Conservation (phyloP, 371 early-diverging fungal species). For the Smittium culicis region DNA sequence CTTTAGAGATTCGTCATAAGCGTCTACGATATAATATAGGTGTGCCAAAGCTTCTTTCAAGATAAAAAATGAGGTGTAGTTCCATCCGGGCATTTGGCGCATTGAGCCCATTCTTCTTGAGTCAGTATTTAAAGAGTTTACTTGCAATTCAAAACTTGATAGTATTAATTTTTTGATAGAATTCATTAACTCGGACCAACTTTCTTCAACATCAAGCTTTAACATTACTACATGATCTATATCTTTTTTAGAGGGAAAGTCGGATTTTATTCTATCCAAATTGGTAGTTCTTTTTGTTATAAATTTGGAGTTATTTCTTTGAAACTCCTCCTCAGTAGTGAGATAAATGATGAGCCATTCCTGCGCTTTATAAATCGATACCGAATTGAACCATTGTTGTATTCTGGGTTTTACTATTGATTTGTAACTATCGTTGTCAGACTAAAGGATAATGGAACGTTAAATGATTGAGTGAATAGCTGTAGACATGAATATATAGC, state of each 20-base stretch:
- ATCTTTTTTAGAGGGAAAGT: slow-evolving; percentile 58
- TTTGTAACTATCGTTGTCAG: slow-evolving; percentile 77
- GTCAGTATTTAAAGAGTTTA: slow-evolving; percentile 71
- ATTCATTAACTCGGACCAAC: slow-evolving; percentile 61
- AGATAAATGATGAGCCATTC: slow-evolving; percentile 87
- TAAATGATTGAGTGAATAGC: too few relatives aligned
- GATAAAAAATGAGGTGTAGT: slow-evolving; percentile 90
- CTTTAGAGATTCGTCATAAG: slow-evolving; percentile 72
- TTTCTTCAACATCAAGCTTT: slow-evolving; percentile 42
- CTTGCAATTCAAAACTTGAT: slow-evolving; percentile 62
- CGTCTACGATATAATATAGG: slow-evolving; percentile 69
- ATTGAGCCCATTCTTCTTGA: slow-evolving; percentile 76
- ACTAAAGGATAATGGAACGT: too few relatives aligned
- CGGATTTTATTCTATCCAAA: slow-evolving; percentile 72
- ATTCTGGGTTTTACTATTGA: slow-evolving; percentile 54
- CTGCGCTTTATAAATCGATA: slow-evolving; percentile 63
- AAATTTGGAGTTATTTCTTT: slow-evolving; percentile 37
- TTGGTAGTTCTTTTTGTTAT: slow-evolving; percentile 53
- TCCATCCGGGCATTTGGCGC: slow-evolving; percentile 91
- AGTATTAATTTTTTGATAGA: slow-evolving; percentile 69
- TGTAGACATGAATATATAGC: too few relatives aligned
- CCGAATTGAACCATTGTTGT: slow-evolving; percentile 64
- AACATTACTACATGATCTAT: slow-evolving; percentile 18
- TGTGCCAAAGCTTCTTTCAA: slow-evolving; percentile 83
- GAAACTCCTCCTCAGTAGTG: slow-evolving; percentile 42